These are phyloP conservation scores for Tetradesmus obliquus DNA, from an alignment of 139 green algal genomes.

Conservation along the genomic window DNA sequence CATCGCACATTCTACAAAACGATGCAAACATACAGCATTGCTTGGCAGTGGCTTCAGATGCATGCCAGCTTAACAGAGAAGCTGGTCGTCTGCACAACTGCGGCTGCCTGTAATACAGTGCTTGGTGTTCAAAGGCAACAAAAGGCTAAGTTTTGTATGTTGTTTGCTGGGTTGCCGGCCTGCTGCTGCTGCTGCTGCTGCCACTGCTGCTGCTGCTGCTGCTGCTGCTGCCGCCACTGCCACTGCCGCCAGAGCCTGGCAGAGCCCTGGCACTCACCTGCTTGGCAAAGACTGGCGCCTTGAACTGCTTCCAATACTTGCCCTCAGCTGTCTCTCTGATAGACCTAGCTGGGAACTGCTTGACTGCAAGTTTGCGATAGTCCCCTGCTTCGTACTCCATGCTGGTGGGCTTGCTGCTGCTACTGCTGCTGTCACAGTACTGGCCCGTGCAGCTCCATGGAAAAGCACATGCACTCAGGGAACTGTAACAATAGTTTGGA, in stretches of 20 bases:
- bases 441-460: neutral
- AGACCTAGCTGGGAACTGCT: constrained; percentile 68
- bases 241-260: neutral
- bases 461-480: neutral
- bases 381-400: constrained; percentile 72
- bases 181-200: no score
- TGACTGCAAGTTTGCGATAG: constrained; percentile 80
- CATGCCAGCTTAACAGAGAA: no score
- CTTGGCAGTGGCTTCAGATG: no score
- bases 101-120: no score
- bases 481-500: neutral
- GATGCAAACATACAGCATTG: no score
- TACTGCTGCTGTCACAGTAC: constrained; percentile 5
- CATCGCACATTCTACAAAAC: no score
- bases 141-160: no score
- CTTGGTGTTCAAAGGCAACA: no score
- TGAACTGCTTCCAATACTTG: constrained; percentile 86
- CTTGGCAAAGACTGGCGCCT: constrained; percentile 65
- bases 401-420: neutral
- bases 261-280: constrained; percentile 65
- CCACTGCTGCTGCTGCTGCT: no score
- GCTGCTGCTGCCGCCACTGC: neutral
- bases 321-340: constrained; percentile 88
- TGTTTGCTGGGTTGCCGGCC: no score
- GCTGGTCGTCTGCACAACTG: no score